phyloP scores from a whole-genome alignment of 129 eudicot species.

The Apium graveolens region DNA sequence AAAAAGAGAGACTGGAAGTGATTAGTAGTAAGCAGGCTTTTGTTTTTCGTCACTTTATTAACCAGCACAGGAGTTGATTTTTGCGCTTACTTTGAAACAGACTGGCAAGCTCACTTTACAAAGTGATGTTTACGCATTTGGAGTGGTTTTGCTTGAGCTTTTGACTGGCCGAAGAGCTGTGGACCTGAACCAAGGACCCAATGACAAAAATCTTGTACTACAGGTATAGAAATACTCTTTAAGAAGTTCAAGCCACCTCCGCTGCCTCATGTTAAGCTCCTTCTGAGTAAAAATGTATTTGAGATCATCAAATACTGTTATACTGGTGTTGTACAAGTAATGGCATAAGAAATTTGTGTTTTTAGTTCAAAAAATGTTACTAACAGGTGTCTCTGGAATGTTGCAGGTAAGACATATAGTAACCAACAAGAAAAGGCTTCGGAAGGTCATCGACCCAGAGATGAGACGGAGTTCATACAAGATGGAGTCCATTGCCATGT shows the following conservation, averaged over 20 bases:
- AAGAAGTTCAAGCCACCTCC: too few relatives aligned
- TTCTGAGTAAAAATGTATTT: too few relatives aligned
- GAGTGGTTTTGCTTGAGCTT: slow-evolving; percentile 25
- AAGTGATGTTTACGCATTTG: slow-evolving; percentile 95
- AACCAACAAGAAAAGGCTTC: slow-evolving; percentile 72
- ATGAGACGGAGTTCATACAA: slow-evolving; percentile 76
- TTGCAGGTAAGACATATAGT: slow-evolving; percentile 79
- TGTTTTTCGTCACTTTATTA: not conserved
- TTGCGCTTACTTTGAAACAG: slow-evolving; percentile 40
- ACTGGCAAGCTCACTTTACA: slow-evolving; percentile 93
- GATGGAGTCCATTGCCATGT: slow-evolving; percentile 74
- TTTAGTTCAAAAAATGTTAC: not conserved
- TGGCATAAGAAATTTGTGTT: not conserved
- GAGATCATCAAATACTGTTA: not conserved
- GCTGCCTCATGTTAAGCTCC: too few relatives aligned
- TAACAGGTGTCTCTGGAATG: slow-evolving; percentile 17
- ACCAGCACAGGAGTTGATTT: slow-evolving; percentile 11
- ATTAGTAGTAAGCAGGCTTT: not conserved
- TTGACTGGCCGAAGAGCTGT: too few relatives aligned
- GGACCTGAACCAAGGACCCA: too few relatives aligned
- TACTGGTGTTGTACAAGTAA: not conserved
- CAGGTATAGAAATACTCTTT: not conserved
- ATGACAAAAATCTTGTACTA: too few relatives aligned
- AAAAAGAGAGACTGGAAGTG: not conserved
- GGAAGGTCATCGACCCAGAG: slow-evolving; percentile 84